Evolutionary conservation across 805 yeast species (phyloP).

Genomic region (Komagataella populi): DNA sequence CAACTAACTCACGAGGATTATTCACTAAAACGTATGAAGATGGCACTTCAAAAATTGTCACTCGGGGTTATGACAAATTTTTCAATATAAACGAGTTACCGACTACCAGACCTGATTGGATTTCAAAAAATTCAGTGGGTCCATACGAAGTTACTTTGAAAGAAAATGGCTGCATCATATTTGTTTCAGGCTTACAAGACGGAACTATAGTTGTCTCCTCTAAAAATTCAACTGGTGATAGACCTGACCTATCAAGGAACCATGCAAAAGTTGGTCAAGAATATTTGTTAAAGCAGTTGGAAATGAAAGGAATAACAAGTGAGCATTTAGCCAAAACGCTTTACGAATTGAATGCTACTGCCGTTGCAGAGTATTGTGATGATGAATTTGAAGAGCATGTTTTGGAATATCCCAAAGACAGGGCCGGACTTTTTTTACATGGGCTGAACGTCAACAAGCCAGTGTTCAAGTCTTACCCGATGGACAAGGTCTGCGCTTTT

Average conservation of each 20-base stretch:
- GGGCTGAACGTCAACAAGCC: constrained; percentile 68
- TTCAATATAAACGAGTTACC: constrained; percentile 65
- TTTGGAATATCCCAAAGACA: constrained; percentile 49
- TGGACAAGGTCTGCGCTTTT: constrained; percentile 45
- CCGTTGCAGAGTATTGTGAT: constrained; percentile 88
- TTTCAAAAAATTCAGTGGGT: constrained; percentile 41
- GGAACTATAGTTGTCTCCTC: constrained; percentile 81
- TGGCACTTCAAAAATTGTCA: constrained; percentile 32
- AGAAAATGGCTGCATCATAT: constrained; percentile 88
- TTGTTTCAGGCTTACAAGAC: constrained; percentile 62
- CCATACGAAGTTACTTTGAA: constrained; percentile 76
- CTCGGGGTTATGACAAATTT: constrained; percentile 90
- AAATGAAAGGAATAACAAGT: constrained; percentile 20
- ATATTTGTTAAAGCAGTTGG: constrained; percentile 42
- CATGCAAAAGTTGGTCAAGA: constrained; percentile 68
- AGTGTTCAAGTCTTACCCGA: constrained; percentile 49
- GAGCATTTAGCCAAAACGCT: constrained; percentile 43
- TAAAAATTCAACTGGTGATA: constrained; percentile 74
- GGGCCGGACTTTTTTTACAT: constrained; percentile 78
- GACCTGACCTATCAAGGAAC: constrained; percentile 36
- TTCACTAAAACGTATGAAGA: constrained; percentile 33
- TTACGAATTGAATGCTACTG: constrained; percentile 46
- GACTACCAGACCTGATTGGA: constrained; percentile 32
- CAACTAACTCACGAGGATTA: constrained; percentile 73
- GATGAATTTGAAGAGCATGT: constrained; percentile 92